phyloP scores from a whole-genome alignment of 1,284 basidiomycete genomes.

The Dichomitus squalens region DNA sequence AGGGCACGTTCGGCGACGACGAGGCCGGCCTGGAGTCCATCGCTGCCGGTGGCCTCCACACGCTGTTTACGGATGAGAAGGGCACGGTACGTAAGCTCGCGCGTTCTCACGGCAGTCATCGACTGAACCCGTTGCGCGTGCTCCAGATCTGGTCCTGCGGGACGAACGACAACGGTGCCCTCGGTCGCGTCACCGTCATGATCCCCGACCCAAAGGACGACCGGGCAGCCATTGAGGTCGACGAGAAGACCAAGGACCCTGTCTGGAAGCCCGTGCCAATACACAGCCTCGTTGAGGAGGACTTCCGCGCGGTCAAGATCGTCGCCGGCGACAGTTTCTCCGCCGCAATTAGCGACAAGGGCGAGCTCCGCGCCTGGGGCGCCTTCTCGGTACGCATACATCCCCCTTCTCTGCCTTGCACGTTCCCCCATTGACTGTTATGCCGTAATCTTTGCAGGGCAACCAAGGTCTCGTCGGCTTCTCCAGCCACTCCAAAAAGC shows the following conservation, averaged over 20 bases:
- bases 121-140: neutral
- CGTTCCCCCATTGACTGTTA: conserved; percentile 9
- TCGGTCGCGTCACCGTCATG: conserved; percentile 81
- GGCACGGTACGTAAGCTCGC: conserved; percentile 65
- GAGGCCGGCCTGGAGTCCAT: conserved; percentile 77
- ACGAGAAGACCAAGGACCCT: conserved; percentile 79
- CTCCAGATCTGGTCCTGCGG: conserved; percentile 84
- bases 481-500: conserved; percentile 63
- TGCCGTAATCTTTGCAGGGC: conserved; percentile 42
- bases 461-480: conserved; percentile 89
- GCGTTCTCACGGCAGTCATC: conserved; percentile 1
- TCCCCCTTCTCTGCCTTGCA: neutral
- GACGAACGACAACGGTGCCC: conserved; percentile 90
- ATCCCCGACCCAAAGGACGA: conserved; percentile 70
- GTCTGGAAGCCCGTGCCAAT: conserved; percentile 76
- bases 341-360: conserved; percentile 77
- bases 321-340: conserved; percentile 87
- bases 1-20: conserved; percentile 68
- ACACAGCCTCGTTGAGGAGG: conserved; percentile 69
- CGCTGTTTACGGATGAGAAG: conserved; percentile 80
- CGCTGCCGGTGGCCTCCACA: conserved; percentile 84
- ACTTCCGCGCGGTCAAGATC: conserved; percentile 82
- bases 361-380: conserved; percentile 89
- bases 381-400: conserved; percentile 73
- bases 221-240: conserved; percentile 63